phyloP scores from a whole-genome alignment of 768 basidiomycete species.

The Amanita exitialis region DNA sequence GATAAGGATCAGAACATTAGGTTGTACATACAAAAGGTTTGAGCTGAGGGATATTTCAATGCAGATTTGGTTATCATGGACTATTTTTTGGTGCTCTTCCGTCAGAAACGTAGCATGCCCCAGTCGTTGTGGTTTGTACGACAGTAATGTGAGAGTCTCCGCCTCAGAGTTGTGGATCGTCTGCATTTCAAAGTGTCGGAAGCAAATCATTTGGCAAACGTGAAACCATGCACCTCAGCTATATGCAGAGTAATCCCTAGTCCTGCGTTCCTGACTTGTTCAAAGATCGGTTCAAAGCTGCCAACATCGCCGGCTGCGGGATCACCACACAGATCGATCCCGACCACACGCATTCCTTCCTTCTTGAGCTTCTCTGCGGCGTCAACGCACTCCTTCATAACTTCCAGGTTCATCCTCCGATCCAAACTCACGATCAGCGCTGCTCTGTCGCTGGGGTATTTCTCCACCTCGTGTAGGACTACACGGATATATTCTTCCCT shows the following conservation, averaged over 20 bases:
- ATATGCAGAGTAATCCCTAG: conserved; percentile 74
- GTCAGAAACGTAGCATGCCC: conserved; percentile 79
- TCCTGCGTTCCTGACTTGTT: conserved; percentile 45
- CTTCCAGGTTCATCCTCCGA: conserved; percentile 45
- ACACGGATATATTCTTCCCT: conserved; percentile 50
- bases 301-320: conserved; percentile 52
- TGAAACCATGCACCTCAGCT: conserved; percentile 48
- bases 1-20: background rate
- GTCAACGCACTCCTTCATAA: conserved; percentile 44
- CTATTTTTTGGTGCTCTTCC: conserved; percentile 44
- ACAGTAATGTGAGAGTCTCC: conserved; percentile 55
- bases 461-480: conserved; percentile 56
- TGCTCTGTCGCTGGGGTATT: conserved; percentile 37
- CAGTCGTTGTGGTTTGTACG: conserved; percentile 54
- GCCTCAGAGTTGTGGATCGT: conserved; percentile 34
- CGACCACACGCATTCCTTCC: conserved; percentile 57
- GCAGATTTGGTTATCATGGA: conserved; percentile 42
- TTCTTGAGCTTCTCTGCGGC: conserved; percentile 44
- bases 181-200: conserved; percentile 18
- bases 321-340: conserved; percentile 76
- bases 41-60: conserved; percentile 80
- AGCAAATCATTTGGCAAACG: background rate
- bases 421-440: conserved; percentile 73
- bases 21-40: conserved; percentile 53
- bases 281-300: conserved; percentile 40